Conservation (phyloP, 768 basidiomycete species). For the Kwoniella mangroviensis region DNA sequence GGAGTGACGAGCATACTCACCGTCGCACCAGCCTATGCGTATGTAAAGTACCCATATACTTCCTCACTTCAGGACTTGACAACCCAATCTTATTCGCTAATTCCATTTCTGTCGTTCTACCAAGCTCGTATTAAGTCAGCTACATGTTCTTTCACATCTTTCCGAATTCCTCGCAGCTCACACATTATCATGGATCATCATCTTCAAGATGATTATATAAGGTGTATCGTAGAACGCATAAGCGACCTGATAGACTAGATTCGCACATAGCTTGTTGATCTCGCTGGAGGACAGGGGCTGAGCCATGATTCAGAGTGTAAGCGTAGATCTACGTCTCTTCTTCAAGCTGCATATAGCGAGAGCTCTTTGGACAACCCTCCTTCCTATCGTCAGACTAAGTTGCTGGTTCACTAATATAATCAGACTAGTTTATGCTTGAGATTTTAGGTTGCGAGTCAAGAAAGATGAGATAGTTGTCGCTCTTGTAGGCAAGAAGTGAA, state of each 20-base stretch:
- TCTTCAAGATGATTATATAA: constrained; percentile 88
- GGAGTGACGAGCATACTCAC: constrained; percentile 25
- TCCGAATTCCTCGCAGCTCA: constrained; percentile 62
- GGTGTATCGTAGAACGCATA: constrained; percentile 94
- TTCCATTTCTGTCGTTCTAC: constrained; percentile 16
- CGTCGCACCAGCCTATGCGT: constrained; percentile 51
- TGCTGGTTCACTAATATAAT: too few relatives aligned
- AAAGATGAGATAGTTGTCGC: too few relatives aligned
- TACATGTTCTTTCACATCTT: neutral
- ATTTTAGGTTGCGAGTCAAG: too few relatives aligned
- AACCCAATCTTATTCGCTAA: constrained; percentile 27
- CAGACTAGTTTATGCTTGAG: too few relatives aligned
- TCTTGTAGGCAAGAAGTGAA: too few relatives aligned
- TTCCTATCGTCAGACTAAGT: too few relatives aligned
- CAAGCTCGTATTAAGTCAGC: neutral
- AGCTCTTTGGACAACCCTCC: too few relatives aligned
- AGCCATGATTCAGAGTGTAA: constrained; percentile 25
- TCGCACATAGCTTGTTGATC: constrained; percentile 37
- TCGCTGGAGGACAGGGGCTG: constrained; percentile 36
- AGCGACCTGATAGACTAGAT: constrained; percentile 87
- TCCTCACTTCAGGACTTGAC: constrained; percentile 49
- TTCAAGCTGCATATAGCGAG: too few relatives aligned
- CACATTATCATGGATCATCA: constrained; percentile 90
- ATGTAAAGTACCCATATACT: constrained; percentile 52
- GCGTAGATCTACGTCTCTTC: too few relatives aligned